Conservation (phyloP, 2,329 filamentous ascomycete species). For the Cryphonectria naterciae region DNA sequence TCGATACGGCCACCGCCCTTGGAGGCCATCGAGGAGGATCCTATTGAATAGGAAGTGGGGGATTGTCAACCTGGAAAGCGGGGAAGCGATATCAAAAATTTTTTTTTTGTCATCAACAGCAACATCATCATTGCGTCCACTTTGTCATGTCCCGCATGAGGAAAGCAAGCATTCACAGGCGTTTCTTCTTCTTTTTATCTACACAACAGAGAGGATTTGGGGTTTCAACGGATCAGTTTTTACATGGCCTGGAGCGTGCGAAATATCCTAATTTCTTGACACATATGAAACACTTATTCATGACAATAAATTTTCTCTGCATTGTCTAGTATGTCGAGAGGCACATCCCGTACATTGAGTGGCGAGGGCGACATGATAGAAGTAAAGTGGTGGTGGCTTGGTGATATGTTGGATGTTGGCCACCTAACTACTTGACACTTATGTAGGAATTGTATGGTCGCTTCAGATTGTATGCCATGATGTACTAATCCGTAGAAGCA, state of each 20-base stretch:
- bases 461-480: neutral
- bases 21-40: constrained; percentile 57
- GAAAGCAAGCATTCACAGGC: constrained; percentile 25
- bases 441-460: no score
- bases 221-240: neutral
- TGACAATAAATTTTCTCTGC: neutral
- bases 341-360: neutral
- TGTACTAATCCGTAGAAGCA: neutral
- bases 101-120: neutral
- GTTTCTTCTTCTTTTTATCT: constrained; percentile 15
- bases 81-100: constrained; percentile 3
- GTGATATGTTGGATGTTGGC: neutral
- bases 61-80: neutral
- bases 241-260: constrained; percentile 6
- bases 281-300: constrained; percentile 4
- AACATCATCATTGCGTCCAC: constrained; percentile 22
- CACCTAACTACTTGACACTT: no score
- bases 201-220: neutral
- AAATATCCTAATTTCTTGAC: constrained; percentile 19
- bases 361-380: neutral
- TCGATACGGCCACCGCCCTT: constrained; percentile 58
- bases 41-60: constrained; percentile 39
- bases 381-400: neutral
- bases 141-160: constrained; percentile 19
- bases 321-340: neutral